Percentiles rank a stretch among this genome's conserved stretches.
These are phyloP conservation scores for Alternaria panax DNA, from an alignment of 2,329 filamentous ascomycete genomes.

Conservation along the genomic window DNA sequence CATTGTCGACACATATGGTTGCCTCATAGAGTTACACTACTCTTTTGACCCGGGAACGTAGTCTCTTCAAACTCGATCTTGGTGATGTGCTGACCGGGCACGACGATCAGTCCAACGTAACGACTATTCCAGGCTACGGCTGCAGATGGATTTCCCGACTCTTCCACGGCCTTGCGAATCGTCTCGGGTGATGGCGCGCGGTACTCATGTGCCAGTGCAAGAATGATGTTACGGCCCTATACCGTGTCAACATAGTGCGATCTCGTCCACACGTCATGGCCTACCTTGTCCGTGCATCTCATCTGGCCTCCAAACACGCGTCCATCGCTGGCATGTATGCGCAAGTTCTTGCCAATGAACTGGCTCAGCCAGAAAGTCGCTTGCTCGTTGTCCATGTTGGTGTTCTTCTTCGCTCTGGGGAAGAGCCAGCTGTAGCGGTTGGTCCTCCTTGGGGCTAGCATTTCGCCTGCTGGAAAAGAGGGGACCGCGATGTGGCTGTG, in stretches of 20 bases:
- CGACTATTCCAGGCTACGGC: slow-evolving; percentile 79
- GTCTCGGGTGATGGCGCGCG: slow-evolving; percentile 68
- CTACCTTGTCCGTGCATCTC: slow-evolving; percentile 92
- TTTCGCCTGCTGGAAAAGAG: slow-evolving; percentile 16
- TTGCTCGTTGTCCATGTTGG: slow-evolving; percentile 59
- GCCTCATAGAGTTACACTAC: slow-evolving; percentile 30
- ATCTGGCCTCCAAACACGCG: slow-evolving; percentile 90
- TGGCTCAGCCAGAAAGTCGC: slow-evolving; percentile 66
- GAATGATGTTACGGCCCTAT: slow-evolving; percentile 87
- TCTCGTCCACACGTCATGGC: slow-evolving; percentile 22
- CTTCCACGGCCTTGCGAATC: slow-evolving; percentile 46
- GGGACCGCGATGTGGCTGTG: slow-evolving; percentile 24
- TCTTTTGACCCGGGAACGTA: slow-evolving; percentile 32
- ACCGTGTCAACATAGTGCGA: slow-evolving; percentile 1
- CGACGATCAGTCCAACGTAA: slow-evolving; percentile 86
- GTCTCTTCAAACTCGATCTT: slow-evolving; percentile 86
- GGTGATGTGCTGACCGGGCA: slow-evolving; percentile 84
- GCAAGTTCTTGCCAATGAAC: slow-evolving; percentile 79
- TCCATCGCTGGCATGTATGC: slow-evolving; percentile 79
- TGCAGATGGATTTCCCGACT: slow-evolving; percentile 54
- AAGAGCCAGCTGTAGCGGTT: slow-evolving; percentile 30
- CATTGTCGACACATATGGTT: neutral
- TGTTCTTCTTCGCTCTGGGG: slow-evolving; percentile 21
- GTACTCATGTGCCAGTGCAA: slow-evolving; percentile 88
- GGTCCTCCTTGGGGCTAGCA: slow-evolving; percentile 14